phyloP scores from a whole-genome alignment of 2,329 filamentous ascomycete species.

The Teratosphaeria epicoccoides region DNA sequence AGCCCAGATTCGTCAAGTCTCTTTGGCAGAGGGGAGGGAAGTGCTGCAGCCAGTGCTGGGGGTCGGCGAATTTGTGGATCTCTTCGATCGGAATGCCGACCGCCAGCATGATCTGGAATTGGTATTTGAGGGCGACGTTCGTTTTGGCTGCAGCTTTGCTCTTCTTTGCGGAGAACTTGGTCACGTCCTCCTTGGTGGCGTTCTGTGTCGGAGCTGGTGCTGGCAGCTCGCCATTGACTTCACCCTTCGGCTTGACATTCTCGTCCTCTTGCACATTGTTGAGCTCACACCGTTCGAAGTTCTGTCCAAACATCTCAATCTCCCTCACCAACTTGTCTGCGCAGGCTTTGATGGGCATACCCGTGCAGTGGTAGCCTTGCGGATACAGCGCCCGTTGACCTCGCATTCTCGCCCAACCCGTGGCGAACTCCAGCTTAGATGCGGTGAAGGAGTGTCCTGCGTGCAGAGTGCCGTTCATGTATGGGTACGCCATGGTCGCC shows the following conservation, averaged over 20 bases:
- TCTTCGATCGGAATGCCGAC: constrained; percentile 79
- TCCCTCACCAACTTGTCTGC: constrained; percentile 91
- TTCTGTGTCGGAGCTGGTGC: constrained; percentile 52
- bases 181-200: constrained; percentile 64
- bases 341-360: constrained; percentile 96
- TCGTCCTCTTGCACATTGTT: constrained; percentile 38
- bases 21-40: constrained; percentile 74
- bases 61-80: constrained; percentile 85
- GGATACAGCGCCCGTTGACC: constrained; percentile 82
- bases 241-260: constrained; percentile 7
- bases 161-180: constrained; percentile 88
- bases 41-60: constrained; percentile 82
- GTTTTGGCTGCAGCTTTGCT: constrained; percentile 77
- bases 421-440: constrained; percentile 85
- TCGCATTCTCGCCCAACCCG: constrained; percentile 79
- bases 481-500: constrained; percentile 65
- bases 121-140: constrained; percentile 87
- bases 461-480: constrained; percentile 76
- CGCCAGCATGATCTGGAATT: constrained; percentile 89
- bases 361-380: constrained; percentile 90
- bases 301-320: constrained; percentile 75
- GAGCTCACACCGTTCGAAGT: constrained; percentile 68
- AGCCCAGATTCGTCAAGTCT: constrained; percentile 75
- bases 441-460: constrained; percentile 88
- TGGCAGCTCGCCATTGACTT: constrained; percentile 3